Conservation (phyloP, 2,329 filamentous ascomycete species). For the Penicillium sp. region DNA sequence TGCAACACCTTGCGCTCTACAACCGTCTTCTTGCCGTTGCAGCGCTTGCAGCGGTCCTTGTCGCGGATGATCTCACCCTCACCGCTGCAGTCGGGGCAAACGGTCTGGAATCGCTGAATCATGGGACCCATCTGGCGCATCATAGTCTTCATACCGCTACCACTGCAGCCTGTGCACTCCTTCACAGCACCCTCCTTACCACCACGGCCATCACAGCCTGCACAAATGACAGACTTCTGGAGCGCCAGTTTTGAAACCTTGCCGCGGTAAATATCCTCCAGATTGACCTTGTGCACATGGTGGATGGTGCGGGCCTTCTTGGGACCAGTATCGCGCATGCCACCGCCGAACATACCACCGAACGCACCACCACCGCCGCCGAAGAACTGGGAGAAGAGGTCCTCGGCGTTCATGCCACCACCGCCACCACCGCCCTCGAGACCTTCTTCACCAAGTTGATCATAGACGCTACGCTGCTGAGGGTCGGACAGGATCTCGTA, state of each 20-base stretch:
- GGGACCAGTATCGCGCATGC: constrained; percentile 73
- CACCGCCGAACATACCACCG: constrained; percentile 69
- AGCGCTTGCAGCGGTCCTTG: constrained; percentile 95
- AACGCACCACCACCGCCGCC: constrained; percentile 68
- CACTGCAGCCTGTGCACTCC: constrained; percentile 84
- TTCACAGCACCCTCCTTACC: constrained; percentile 98
- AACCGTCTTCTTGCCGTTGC: constrained; percentile 94
- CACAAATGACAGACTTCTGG: constrained; percentile 95
- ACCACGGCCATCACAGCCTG: constrained; percentile 86
- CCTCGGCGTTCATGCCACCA: constrained; percentile 88
- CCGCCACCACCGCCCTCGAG: constrained; percentile 77
- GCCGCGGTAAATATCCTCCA: constrained; percentile 96
- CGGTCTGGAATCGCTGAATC: constrained; percentile 99
- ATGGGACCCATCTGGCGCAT: constrained; percentile 99
- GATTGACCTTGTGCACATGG: constrained; percentile 95
- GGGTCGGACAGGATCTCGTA: constrained; percentile 92
- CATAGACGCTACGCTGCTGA: constrained; percentile 87
- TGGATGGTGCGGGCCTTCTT: constrained; percentile 93
- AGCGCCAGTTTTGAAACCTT: constrained; percentile 96
- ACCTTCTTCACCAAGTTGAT: constrained; percentile 96
- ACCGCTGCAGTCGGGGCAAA: constrained; percentile 95
- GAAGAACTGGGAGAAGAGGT: constrained; percentile 96
- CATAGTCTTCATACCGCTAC: constrained; percentile 98
- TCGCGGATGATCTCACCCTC: constrained; percentile 96
- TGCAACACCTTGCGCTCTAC: constrained; percentile 97